Evolutionary conservation across 2,329 filamentous ascomycete species (phyloP).

Genomic region (Curvularia spicifera): DNA sequence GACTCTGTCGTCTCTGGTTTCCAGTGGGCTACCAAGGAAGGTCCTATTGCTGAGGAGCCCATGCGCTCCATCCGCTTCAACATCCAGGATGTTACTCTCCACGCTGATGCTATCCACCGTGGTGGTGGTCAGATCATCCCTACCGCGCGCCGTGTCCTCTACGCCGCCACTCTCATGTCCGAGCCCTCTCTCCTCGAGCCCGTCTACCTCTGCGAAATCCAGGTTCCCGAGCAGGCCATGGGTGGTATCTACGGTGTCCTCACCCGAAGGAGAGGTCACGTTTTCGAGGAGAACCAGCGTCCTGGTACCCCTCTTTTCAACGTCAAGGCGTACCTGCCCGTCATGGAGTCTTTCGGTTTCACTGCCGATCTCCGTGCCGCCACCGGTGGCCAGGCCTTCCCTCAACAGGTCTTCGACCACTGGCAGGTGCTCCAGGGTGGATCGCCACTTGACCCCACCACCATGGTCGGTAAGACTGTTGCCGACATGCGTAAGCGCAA

Average conservation of each 20-base stretch:
- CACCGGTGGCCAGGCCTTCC: slow-evolving; percentile 98
- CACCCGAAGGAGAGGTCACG: slow-evolving; percentile 96
- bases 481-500: slow-evolving; percentile 96
- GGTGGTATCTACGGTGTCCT: slow-evolving; percentile 99
- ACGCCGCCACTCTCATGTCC: slow-evolving; percentile 88
- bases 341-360: slow-evolving; percentile 99
- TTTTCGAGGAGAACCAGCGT: slow-evolving; percentile 98
- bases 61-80: slow-evolving; percentile 98
- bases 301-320: slow-evolving; percentile 99
- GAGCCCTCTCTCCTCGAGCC: slow-evolving; percentile 93
- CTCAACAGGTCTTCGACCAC: slow-evolving; percentile 98
- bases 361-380: slow-evolving; percentile 92
- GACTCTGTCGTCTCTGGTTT: slow-evolving; percentile 99
- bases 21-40: slow-evolving; percentile 99
- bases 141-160: slow-evolving; percentile 95
- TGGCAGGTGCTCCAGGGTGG: slow-evolving; percentile 97
- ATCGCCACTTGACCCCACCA: slow-evolving; percentile 81
- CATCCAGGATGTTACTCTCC: slow-evolving; percentile 98
- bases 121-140: slow-evolving; percentile 99
- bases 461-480: slow-evolving; percentile 84
- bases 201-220: slow-evolving; percentile 98
- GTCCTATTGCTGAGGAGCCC: slow-evolving; percentile 96
- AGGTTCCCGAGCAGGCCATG: slow-evolving; percentile 98
- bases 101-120: slow-evolving; percentile 99
- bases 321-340: slow-evolving; percentile 95